Conservation (phyloP, 2,329 filamentous ascomycete genomes). For the Aspergillus costaricaensis region DNA sequence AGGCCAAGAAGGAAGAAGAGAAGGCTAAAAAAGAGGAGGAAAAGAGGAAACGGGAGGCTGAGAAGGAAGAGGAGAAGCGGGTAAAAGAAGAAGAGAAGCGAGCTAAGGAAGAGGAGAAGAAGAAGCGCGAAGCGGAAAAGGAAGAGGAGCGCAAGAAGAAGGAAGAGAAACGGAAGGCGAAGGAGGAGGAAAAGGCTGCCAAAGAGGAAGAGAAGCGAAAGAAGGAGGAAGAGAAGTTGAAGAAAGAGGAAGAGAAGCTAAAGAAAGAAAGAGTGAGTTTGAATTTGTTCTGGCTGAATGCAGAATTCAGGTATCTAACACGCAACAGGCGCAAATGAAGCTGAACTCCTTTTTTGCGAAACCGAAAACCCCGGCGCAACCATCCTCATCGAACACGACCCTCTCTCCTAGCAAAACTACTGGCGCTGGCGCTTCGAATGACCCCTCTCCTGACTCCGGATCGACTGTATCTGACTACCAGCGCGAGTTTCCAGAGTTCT, state of each 20-base stretch:
- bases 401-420: conserved; percentile 32
- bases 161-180: conserved; percentile 47
- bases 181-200: conserved; percentile 42
- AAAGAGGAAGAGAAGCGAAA: conserved; percentile 49
- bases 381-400: conserved; percentile 25
- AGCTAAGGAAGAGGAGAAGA: conserved; percentile 51
- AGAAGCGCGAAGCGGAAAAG: conserved; percentile 47
- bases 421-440: conserved; percentile 12
- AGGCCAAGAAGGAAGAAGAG: conserved; percentile 49
- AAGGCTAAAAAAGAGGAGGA: conserved; percentile 50
- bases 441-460: conserved; percentile 24
- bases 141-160: conserved; percentile 48
- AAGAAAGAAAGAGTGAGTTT: conserved; percentile 48
- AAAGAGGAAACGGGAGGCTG: conserved; percentile 36
- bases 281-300: conserved; percentile 22
- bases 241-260: conserved; percentile 43
- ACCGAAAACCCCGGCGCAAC: conserved; percentile 36
- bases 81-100: conserved; percentile 37
- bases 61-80: conserved; percentile 39
- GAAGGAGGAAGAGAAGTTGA: conserved; percentile 48
- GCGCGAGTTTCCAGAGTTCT: conserved; percentile 78
- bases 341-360: conserved; percentile 54
- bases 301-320: conserved; percentile 25
- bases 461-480: conserved; percentile 59
- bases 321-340: conserved; percentile 50